phyloP scores from a whole-genome alignment of 768 basidiomycete species.

The Hygrophorus pudorinus region DNA sequence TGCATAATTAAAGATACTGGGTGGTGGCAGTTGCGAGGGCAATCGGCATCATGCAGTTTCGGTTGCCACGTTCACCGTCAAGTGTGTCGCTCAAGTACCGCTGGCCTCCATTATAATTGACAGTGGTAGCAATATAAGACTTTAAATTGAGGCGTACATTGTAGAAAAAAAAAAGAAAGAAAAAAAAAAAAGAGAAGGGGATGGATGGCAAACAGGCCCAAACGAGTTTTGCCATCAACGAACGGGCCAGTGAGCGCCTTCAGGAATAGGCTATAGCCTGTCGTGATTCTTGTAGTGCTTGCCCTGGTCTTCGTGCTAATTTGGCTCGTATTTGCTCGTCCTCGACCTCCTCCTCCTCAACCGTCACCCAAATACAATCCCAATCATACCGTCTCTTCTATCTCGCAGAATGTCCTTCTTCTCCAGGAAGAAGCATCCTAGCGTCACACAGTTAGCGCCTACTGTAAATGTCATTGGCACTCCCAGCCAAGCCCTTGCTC shows the following conservation, averaged over 20 bases:
- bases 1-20: too few relatives aligned
- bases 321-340: constrained; percentile 11
- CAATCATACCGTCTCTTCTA: constrained; percentile 65
- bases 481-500: constrained; percentile 59
- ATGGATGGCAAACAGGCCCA: constrained; percentile 1
- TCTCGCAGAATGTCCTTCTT: constrained; percentile 89
- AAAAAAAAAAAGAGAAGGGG: not conserved
- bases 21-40: constrained; percentile 4
- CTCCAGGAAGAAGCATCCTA: constrained; percentile 74
- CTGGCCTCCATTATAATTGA: too few relatives aligned
- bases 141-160: too few relatives aligned
- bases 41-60: not conserved
- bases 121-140: too few relatives aligned
- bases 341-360: constrained; percentile 8
- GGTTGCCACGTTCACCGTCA: too few relatives aligned
- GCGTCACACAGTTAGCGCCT: constrained; percentile 28
- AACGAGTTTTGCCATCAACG: constrained; percentile 3
- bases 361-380: constrained; percentile 12
- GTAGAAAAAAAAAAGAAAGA: not conserved
- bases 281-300: not conserved
- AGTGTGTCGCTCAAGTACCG: too few relatives aligned
- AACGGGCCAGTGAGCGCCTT: too few relatives aligned
- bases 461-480: constrained; percentile 53
- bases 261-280: not conserved
- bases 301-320: not conserved